Conservation (phyloP, 2,329 filamentous ascomycete genomes). For the Tolypocladium guangdongense region DNA sequence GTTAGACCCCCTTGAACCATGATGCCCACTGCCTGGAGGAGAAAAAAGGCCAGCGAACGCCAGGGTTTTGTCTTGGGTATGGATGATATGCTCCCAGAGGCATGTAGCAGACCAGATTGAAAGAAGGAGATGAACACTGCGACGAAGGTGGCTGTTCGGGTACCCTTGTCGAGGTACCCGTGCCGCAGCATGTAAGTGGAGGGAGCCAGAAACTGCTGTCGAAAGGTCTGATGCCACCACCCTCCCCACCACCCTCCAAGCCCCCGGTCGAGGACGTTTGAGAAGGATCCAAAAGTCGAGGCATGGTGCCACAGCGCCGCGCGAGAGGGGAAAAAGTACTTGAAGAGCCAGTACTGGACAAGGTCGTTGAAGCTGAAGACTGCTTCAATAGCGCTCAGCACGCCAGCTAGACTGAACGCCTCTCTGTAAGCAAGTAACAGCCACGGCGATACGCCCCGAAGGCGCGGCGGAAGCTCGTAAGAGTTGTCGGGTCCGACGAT, state of each 20-base stretch:
- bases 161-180: conserved; percentile 26
- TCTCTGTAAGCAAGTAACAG: conserved; percentile 46
- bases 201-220: conserved; percentile 57
- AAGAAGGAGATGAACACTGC: conserved; percentile 38
- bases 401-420: conserved; percentile 39
- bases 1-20: conserved; percentile 40
- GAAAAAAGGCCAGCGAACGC: conserved; percentile 57
- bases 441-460: conserved; percentile 28
- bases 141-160: conserved; percentile 11
- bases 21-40: conserved; percentile 57
- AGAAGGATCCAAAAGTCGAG: conserved; percentile 43
- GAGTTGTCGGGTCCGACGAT: conserved; percentile 35
- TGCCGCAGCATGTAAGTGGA: conserved; percentile 32
- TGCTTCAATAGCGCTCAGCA: conserved; percentile 50
- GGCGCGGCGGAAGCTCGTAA: conserved; percentile 27
- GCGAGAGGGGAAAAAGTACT: conserved; percentile 39
- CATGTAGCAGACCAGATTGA: conserved; percentile 60
- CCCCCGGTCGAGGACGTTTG: conserved; percentile 53
- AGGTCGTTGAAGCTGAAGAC: conserved; percentile 52
- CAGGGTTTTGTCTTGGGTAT: conserved; percentile 42
- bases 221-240: conserved; percentile 90
- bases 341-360: conserved; percentile 36
- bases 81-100: conserved; percentile 55
- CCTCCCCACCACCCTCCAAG: conserved; percentile 72
- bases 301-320: conserved; percentile 42